These are phyloP conservation scores for Allium sativum DNA, from an alignment of 106 monocot species.

Conservation along the genomic window DNA sequence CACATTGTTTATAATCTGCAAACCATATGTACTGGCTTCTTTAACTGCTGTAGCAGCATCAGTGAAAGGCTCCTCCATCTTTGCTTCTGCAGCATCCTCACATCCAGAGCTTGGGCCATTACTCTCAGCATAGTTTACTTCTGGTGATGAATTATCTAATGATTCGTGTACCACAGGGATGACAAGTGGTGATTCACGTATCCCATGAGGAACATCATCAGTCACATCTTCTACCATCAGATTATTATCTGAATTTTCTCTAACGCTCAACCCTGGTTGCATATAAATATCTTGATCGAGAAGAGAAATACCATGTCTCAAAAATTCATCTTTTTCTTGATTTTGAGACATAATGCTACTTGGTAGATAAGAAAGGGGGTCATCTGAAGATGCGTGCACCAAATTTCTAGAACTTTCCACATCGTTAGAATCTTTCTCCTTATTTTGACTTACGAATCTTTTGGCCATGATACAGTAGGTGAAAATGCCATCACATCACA, in stretches of 20 bases:
- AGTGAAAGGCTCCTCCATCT: too few relatives aligned
- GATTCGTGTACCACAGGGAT: slow-evolving; percentile 33
- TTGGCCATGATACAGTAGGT: slow-evolving; percentile 12
- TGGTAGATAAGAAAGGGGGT: slow-evolving; percentile 18
- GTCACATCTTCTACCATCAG: slow-evolving; percentile 78
- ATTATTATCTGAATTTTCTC: slow-evolving; percentile 5
- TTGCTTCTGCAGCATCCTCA: too few relatives aligned
- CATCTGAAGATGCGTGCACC: too few relatives aligned
- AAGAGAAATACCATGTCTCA: slow-evolving; percentile 27
- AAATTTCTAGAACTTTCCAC: too few relatives aligned
- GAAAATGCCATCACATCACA: slow-evolving; percentile 2
- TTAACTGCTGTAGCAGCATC: too few relatives aligned
- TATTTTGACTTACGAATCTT: slow-evolving; percentile 20
- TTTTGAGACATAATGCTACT: slow-evolving; percentile 19
- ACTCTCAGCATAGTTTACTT: slow-evolving; percentile 22
- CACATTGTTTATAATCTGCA: slow-evolving; percentile 88
- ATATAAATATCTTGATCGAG: slow-evolving; percentile 35
- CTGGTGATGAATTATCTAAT: slow-evolving; percentile 21
- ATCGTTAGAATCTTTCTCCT: neutral
- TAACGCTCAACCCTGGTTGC: slow-evolving; percentile 7
- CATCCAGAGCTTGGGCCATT: slow-evolving; percentile 16
- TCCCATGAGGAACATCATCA: slow-evolving; percentile 31
- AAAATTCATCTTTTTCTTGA: slow-evolving; percentile 9
- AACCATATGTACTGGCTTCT: too few relatives aligned
- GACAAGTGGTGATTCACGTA: slow-evolving; percentile 21